phyloP scores from a whole-genome alignment of 106 monocot genomes.

The Posidonia australis region DNA sequence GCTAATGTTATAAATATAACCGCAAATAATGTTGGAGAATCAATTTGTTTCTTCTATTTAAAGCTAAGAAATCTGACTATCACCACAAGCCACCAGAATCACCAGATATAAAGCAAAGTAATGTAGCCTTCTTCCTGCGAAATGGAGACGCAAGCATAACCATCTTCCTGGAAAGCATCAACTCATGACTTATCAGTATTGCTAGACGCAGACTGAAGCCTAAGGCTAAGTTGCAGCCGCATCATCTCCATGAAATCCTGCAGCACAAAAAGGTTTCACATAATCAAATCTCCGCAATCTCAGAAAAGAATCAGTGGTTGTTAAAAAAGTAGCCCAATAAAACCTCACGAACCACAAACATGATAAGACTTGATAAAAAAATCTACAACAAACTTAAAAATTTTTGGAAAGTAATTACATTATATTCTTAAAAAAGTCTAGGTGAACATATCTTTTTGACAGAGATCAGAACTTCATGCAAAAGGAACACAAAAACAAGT shows the following conservation, averaged over 20 bases:
- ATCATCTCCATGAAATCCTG: slow-evolving; percentile 7
- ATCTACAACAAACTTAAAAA: background rate
- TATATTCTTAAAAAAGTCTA: background rate
- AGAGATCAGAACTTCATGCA: too few species aligned
- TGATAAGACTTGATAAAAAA: background rate
- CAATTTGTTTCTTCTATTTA: too few species aligned
- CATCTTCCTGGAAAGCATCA: too few species aligned
- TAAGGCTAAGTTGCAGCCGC: background rate
- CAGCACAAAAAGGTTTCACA: background rate
- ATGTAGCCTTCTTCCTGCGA: too few species aligned
- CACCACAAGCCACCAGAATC: too few species aligned
- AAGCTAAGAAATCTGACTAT: too few species aligned
- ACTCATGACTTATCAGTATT: background rate
- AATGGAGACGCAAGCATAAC: too few species aligned
- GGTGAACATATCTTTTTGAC: background rate
- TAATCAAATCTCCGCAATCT: background rate
- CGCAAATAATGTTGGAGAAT: too few species aligned
- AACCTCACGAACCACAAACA: background rate
- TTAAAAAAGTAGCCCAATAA: background rate
- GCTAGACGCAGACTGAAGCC: background rate
- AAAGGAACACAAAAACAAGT: too few species aligned
- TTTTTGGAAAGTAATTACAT: background rate
- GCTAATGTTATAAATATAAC: too few species aligned
- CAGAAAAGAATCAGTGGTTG: background rate
- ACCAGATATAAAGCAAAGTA: too few species aligned